Conservation (phyloP, 164 flowering plant genomes). For the Tetracentron sinense region DNA sequence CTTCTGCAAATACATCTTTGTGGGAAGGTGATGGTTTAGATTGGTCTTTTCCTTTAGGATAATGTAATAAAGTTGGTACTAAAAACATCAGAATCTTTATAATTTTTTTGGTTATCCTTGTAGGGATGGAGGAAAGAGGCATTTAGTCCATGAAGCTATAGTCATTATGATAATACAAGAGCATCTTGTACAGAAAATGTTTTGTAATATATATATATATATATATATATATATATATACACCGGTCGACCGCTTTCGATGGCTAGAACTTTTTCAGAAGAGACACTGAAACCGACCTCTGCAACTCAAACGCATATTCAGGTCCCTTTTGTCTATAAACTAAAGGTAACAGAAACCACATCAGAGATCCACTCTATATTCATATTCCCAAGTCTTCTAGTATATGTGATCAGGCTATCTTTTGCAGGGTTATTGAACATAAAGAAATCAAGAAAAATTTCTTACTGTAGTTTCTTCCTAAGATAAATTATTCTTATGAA, state of each 20-base stretch:
- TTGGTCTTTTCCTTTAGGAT: background rate
- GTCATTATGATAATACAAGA: too few relatives aligned
- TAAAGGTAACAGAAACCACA: background rate
- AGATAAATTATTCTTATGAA: too few relatives aligned
- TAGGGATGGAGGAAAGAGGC: background rate
- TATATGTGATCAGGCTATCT: background rate
- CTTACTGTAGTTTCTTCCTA: too few relatives aligned
- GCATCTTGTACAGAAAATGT: background rate
- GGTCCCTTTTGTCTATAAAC: background rate
- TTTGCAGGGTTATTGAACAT: background rate
- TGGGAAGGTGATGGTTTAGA: conserved; percentile 22
- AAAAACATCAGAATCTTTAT: too few relatives aligned
- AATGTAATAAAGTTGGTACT: background rate
- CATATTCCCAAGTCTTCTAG: background rate
- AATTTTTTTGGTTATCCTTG: background rate
- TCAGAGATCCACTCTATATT: background rate
- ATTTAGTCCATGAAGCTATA: background rate
- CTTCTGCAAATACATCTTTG: conserved; percentile 19
- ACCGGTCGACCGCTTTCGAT: background rate
- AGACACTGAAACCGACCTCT: background rate
- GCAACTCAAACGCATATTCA: background rate
- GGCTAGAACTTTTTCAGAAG: conserved; percentile 2
- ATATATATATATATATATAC: background rate
- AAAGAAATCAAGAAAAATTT: background rate
- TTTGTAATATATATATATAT: too few relatives aligned